Evolutionary conservation across 257 asterid genomes (phyloP).

Genomic region (Salvia hispanica): DNA sequence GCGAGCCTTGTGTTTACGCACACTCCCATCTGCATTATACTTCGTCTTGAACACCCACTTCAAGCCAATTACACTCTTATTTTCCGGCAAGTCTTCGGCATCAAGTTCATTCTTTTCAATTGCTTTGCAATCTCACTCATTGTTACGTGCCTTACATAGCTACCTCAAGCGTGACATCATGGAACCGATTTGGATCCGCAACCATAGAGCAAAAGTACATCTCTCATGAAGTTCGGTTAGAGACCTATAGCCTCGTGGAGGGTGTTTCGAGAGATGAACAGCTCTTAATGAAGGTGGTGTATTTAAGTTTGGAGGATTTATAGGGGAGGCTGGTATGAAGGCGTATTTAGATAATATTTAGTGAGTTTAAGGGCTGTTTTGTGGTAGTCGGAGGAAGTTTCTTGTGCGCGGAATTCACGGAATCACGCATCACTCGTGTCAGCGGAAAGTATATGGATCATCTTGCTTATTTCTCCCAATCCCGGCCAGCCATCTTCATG

Average conservation of each 20-base stretch:
- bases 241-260: not conserved
- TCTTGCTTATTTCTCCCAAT: not conserved
- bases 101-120: conserved; percentile 25
- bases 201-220: conserved; percentile 3
- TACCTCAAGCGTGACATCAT: no score
- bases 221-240: not conserved
- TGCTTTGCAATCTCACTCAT: not conserved
- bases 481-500: conserved; percentile 6
- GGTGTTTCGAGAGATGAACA: not conserved
- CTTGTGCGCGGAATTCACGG: not conserved
- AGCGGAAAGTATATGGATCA: no score
- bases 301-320: not conserved
- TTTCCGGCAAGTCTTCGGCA: not conserved
- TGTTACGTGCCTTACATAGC: no score
- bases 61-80: not conserved
- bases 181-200: not conserved
- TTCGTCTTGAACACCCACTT: not conserved
- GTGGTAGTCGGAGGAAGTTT: not conserved
- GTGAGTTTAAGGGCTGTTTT: not conserved
- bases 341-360: no score
- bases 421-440: not conserved
- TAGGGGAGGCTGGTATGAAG: no score
- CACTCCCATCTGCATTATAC: not conserved
- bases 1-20: conserved; percentile 19
- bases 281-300: not conserved